Evolutionary conservation across 2,329 filamentous ascomycete genomes (phyloP).

Genomic region (Penicillium corylophilum): DNA sequence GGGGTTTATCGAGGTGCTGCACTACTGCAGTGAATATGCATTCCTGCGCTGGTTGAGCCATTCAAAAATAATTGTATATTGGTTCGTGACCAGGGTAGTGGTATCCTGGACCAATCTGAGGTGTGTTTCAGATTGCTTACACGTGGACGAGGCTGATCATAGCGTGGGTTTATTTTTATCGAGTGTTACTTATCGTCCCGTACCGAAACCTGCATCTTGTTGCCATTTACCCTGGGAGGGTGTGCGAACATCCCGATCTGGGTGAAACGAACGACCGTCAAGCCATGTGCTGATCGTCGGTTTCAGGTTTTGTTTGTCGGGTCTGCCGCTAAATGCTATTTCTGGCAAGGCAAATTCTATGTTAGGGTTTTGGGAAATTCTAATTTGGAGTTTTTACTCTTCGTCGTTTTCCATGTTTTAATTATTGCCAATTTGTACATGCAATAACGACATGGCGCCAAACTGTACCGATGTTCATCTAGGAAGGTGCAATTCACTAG

Average conservation of each 20-base stretch:
- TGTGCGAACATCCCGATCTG: not conserved
- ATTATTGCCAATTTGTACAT: too few relatives aligned
- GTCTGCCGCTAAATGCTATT: not conserved
- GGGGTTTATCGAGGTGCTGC: not conserved
- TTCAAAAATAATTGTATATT: not conserved
- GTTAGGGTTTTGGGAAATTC: too few relatives aligned
- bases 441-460: too few relatives aligned
- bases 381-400: too few relatives aligned
- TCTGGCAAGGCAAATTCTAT: not conserved
- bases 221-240: not conserved
- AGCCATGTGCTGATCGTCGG: constrained; percentile 10
- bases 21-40: not conserved
- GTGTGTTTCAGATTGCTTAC: constrained; percentile 12
- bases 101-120: not conserved
- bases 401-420: too few relatives aligned
- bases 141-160: constrained; percentile 9
- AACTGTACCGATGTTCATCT: too few relatives aligned
- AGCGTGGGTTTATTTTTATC: constrained; percentile 12
- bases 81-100: not conserved
- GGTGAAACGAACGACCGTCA: constrained; percentile 4
- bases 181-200: not conserved
- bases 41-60: not conserved
- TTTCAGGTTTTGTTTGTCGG: constrained; percentile 3
- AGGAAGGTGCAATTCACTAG: too few relatives aligned
- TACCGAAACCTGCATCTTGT: too few relatives aligned